Percentiles rank a stretch among this genome's conserved stretches.
These are phyloP conservation scores for Pestalotiopsis sp. DNA, from an alignment of 2,329 filamentous ascomycete genomes.

Conservation along the genomic window DNA sequence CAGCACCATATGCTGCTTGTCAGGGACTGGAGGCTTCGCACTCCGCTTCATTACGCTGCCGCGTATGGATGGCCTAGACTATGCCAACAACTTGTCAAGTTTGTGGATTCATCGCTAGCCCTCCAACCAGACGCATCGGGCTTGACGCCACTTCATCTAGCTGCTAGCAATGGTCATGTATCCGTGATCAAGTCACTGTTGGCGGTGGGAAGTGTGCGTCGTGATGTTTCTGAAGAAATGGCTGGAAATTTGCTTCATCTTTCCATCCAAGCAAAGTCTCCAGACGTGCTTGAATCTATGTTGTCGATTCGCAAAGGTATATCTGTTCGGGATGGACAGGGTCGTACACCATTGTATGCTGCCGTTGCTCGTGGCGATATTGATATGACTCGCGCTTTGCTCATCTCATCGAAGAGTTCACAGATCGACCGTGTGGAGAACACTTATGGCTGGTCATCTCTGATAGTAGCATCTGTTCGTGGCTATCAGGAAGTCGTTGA, in stretches of 20 bases:
- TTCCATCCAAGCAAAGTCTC: constrained; percentile 6
- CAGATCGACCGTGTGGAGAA: constrained; percentile 6
- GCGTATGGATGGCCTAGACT: constrained; percentile 12
- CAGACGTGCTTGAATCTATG: constrained; percentile 2
- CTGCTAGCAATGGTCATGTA: constrained; percentile 1
- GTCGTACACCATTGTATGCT: constrained; percentile 9
- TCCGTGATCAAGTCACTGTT: constrained; percentile 9
- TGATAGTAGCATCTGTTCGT: constrained; percentile 14
- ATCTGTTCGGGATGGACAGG: neutral
- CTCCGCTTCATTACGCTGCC: constrained; percentile 17
- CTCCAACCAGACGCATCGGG: constrained; percentile 9
- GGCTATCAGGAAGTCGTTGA: constrained; percentile 13
- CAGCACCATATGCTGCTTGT: constrained; percentile 17
- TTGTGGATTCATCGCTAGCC: constrained; percentile 13
- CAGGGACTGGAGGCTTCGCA: constrained; percentile 16
- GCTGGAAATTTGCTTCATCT: constrained; percentile 9
- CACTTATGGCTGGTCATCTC: constrained; percentile 12
- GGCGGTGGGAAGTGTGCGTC: neutral
- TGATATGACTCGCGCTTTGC: constrained; percentile 4
- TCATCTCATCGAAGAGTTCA: neutral
- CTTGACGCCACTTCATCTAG: constrained; percentile 13
- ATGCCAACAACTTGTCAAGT: constrained; percentile 12
- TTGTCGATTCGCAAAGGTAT: constrained; percentile 12
- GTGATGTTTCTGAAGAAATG: constrained; percentile 1
- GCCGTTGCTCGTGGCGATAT: constrained; percentile 6